phyloP scores from a whole-genome alignment of 305 asterid genomes.

The Stenogyne calaminthoides region DNA sequence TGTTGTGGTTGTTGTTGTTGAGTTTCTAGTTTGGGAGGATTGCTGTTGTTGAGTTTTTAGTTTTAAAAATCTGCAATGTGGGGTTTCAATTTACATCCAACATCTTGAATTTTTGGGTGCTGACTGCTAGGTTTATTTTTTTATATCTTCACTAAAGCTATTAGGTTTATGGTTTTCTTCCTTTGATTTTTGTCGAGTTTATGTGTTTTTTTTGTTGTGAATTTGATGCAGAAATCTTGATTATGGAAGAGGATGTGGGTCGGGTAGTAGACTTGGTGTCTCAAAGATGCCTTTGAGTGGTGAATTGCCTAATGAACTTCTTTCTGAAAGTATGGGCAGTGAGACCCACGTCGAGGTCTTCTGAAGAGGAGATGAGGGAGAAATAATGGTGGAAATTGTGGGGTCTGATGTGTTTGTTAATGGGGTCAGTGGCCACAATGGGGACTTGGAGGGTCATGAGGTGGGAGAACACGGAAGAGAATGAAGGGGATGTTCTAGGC shows the following conservation, averaged over 20 bases:
- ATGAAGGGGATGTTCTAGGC: slow-evolving; percentile 24
- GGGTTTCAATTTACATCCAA: not conserved
- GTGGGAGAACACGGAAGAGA: slow-evolving; percentile 36
- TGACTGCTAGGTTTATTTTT: not conserved
- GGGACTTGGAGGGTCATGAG: slow-evolving; percentile 36
- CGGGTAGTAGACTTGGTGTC: slow-evolving; percentile 38
- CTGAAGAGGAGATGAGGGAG: slow-evolving; percentile 49
- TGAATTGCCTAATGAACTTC: slow-evolving; percentile 36
- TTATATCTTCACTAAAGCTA: not conserved
- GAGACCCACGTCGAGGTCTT: slow-evolving; percentile 40
- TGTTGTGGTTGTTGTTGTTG: no score
- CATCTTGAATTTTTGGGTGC: not conserved
- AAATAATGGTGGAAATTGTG: slow-evolving; percentile 70
- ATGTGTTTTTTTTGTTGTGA: slow-evolving; percentile 23
- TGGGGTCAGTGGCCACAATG: slow-evolving; percentile 52
- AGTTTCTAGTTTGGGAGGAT: not conserved
- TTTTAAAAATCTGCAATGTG: not conserved
- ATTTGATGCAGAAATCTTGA: slow-evolving; percentile 40
- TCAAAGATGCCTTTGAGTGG: slow-evolving; percentile 40
- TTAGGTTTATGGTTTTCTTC: slow-evolving; percentile 31
- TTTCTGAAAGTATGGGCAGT: slow-evolving; percentile 32
- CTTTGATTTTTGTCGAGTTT: slow-evolving; percentile 13
- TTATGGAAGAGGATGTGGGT: slow-evolving; percentile 64
- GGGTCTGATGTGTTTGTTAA: slow-evolving; percentile 73
- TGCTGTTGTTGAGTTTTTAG: not conserved